Evolutionary conservation across 2,329 filamentous ascomycete species (phyloP), one percentile per base, ranked within the genome.

Genomic region (Lachnellula cervina): DNA sequence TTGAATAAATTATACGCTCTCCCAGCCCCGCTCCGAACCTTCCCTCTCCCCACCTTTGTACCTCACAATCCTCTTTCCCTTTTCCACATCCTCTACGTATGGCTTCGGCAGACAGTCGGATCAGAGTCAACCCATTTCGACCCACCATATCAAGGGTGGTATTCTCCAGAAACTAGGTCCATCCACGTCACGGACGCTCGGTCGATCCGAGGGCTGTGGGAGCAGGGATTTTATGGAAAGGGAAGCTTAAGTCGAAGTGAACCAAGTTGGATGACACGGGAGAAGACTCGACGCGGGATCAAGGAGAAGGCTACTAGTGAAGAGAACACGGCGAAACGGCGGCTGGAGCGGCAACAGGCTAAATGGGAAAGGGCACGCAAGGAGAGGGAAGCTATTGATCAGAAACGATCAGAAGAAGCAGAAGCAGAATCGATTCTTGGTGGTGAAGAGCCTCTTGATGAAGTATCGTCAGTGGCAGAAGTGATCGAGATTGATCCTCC

Each of bases 171-270:
- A 55, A 95, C 90, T 3, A 83, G 86, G 32, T 94, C 91, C 0
- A 81, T 99, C 16, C 90, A 96, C 69, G 80, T 99, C 55, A 90
- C 84, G 17, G 87, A 97, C 70, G 77, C 84, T 25, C 78, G 79
- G 54, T 86, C 90, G 3, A 86, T 95, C 59, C 80, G 88, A 53
- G 90, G 87, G 1, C 73, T 99, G 23, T 99, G 95, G 94, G 89
- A 96, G 72, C 90, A 95, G 75, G 94, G 94, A 5, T 99, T 99
- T 73, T 99, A 93, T 72, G 95, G 95, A 48, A 97, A 97, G 72
- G 94, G 94, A 45, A 93, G 79, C 64, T 76, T 97, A 56, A 97
- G 92, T 75, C 84, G 95, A 65, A 97, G 92, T 77, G 93, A 99
- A 71, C 93, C 93, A 3, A 94, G 86, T 64, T 99, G 94, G 94